Conservation (phyloP, 495 filamentous ascomycete genomes). For the Aspergillus coremiiformis region DNA sequence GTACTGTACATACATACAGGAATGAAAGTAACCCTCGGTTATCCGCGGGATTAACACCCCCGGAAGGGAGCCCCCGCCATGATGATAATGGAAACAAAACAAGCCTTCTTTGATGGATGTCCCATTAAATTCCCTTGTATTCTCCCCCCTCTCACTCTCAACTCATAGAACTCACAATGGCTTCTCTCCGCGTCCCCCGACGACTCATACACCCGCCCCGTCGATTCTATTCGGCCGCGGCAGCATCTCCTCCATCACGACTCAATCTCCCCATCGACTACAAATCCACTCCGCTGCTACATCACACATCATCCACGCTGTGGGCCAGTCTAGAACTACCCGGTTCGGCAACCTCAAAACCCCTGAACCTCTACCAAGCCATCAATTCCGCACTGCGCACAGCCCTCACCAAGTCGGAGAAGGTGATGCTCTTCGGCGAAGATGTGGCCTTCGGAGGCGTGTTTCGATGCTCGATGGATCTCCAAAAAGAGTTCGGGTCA, state of each 20-base stretch:
- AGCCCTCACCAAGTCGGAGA: slow-evolving; percentile 75
- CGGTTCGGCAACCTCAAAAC: slow-evolving; percentile 61
- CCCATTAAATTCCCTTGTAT: too few species aligned
- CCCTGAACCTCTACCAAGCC: slow-evolving; percentile 86
- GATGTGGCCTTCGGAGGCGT: slow-evolving; percentile 96
- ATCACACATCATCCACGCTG: slow-evolving; percentile 69
- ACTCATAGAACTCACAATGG: background rate
- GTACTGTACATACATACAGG: too few species aligned
- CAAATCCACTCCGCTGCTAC: slow-evolving; percentile 68
- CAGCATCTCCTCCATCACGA: slow-evolving; percentile 13
- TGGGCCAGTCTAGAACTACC: slow-evolving; percentile 55
- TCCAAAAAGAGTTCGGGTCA: slow-evolving; percentile 76
- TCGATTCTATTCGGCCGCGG: slow-evolving; percentile 10
- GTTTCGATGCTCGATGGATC: slow-evolving; percentile 88
- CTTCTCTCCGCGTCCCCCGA: background rate
- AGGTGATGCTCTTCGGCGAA: slow-evolving; percentile 88
- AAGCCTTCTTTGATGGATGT: too few species aligned
- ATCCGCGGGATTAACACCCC: too few species aligned
- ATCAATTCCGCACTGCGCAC: slow-evolving; percentile 82
- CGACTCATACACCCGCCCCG: background rate
- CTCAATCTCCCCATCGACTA: slow-evolving; percentile 90
- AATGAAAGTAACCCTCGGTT: too few species aligned
- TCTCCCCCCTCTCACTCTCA: background rate
- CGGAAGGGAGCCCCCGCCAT: too few species aligned
- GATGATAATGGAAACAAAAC: too few species aligned